These are phyloP conservation scores for Albatrellus sp. DNA, from an alignment of 1,284 basidiomycete species.

Conservation along the genomic window DNA sequence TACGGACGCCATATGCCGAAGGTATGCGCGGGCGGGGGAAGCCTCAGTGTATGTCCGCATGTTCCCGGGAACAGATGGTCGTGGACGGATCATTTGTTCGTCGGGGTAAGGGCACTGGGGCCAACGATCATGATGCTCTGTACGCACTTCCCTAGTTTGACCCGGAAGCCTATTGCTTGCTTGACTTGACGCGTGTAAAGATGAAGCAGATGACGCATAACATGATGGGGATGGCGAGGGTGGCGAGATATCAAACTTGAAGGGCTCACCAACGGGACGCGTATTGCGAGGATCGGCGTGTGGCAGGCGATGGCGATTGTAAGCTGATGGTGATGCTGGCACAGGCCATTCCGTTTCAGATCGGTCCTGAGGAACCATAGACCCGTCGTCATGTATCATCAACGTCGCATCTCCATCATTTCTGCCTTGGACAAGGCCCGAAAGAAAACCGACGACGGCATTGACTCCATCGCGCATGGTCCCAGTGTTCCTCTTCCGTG, in stretches of 20 bases:
- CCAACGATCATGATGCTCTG: not conserved
- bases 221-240: constrained; percentile 10
- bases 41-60: constrained; percentile 19
- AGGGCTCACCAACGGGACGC: not conserved
- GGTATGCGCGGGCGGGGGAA: constrained; percentile 46
- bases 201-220: constrained; percentile 2
- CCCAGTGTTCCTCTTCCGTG: constrained; percentile 12
- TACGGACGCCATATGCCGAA: constrained; percentile 57
- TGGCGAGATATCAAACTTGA: constrained; percentile 2
- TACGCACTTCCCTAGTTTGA: not conserved
- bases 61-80: constrained; percentile 17
- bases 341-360: constrained; percentile 13
- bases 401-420: constrained; percentile 9
- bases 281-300: not conserved
- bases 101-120: not conserved
- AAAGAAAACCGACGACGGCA: constrained; percentile 46
- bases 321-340: constrained; percentile 22
- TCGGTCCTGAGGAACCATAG: constrained; percentile 6
- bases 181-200: not conserved
- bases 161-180: not conserved
- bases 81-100: constrained; percentile 12
- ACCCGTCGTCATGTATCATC: constrained; percentile 4
- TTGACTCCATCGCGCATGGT: constrained; percentile 29
- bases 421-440: constrained; percentile 33
- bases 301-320: constrained; percentile 6